phyloP scores from a whole-genome alignment of 2,329 filamentous ascomycete genomes.

The Epichloe sp. region DNA sequence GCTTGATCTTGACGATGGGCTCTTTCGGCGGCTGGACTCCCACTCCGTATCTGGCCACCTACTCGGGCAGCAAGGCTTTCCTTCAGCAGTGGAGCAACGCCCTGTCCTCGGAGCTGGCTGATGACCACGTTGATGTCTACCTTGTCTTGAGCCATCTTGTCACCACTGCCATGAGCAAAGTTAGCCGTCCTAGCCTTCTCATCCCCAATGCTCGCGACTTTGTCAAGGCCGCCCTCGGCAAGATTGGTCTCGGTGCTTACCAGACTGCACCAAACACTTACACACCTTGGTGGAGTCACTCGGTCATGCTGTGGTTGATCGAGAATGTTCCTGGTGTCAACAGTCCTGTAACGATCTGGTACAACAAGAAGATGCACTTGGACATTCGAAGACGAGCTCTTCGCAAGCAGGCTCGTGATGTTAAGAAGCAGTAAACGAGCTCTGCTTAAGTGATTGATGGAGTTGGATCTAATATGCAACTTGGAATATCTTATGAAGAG shows the following conservation, averaged over 20 bases:
- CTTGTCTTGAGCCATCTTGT: constrained; percentile 87
- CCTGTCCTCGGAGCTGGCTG: constrained; percentile 68
- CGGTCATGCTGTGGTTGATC: constrained; percentile 73
- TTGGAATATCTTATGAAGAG: neutral
- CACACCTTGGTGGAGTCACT: constrained; percentile 89
- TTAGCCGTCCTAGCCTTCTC: constrained; percentile 62
- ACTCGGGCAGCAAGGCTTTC: constrained; percentile 96
- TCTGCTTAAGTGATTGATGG: neutral
- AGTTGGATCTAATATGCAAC: neutral
- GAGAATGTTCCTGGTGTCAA: constrained; percentile 42
- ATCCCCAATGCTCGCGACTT: constrained; percentile 76
- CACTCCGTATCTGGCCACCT: constrained; percentile 84
- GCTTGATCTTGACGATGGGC: constrained; percentile 92
- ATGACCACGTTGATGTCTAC: constrained; percentile 75
- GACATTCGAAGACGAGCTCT: constrained; percentile 72
- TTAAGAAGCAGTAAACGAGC: constrained; percentile 46
- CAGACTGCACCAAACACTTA: constrained; percentile 72
- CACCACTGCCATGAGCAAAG: constrained; percentile 94
- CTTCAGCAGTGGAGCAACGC: constrained; percentile 91
- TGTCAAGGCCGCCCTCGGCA: constrained; percentile 63
- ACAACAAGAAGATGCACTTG: constrained; percentile 59
- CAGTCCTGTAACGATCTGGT: constrained; percentile 30
- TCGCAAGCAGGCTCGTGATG: constrained; percentile 70
- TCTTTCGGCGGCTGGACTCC: constrained; percentile 90
- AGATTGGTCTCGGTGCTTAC: constrained; percentile 70